phyloP scores from a whole-genome alignment of 495 filamentous ascomycete species.

The Xylaria bambusicola region DNA sequence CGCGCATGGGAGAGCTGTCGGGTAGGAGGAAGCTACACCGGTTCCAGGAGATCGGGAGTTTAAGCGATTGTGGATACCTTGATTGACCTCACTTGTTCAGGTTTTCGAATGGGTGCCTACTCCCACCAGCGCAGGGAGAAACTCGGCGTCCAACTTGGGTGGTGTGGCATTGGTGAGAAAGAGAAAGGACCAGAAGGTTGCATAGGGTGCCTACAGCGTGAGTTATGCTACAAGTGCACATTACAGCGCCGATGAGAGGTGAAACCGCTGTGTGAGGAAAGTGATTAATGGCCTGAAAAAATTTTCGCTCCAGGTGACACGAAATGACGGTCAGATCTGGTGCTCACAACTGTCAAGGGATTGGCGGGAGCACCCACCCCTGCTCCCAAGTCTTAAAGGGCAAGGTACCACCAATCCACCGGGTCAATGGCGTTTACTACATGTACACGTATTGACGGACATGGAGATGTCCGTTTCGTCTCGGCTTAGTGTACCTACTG shows the following conservation, averaged over 20 bases:
- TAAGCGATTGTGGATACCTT: neutral
- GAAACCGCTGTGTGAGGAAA: neutral
- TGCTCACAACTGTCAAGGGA: neutral
- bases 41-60: constrained; percentile 4
- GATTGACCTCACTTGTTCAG: neutral
- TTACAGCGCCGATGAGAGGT: too few relatives aligned
- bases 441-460: too few relatives aligned
- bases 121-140: neutral
- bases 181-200: too few relatives aligned
- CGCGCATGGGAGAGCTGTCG: neutral
- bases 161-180: too few relatives aligned
- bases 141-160: too few relatives aligned
- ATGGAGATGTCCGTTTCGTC: neutral
- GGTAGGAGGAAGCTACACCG: neutral
- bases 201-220: too few relatives aligned
- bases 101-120: neutral
- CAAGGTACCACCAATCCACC: neutral
- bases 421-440: too few relatives aligned
- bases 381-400: neutral
- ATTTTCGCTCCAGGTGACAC: constrained; percentile 11
- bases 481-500: constrained; percentile 1
- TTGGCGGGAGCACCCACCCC: neutral
- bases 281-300: neutral
- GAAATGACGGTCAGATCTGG: constrained; percentile 17
- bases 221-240: too few relatives aligned